Base-by-base conservation (phyloP, 2,329 filamentous ascomycete genomes). In the Pestalotiopsis sp. region DNA sequence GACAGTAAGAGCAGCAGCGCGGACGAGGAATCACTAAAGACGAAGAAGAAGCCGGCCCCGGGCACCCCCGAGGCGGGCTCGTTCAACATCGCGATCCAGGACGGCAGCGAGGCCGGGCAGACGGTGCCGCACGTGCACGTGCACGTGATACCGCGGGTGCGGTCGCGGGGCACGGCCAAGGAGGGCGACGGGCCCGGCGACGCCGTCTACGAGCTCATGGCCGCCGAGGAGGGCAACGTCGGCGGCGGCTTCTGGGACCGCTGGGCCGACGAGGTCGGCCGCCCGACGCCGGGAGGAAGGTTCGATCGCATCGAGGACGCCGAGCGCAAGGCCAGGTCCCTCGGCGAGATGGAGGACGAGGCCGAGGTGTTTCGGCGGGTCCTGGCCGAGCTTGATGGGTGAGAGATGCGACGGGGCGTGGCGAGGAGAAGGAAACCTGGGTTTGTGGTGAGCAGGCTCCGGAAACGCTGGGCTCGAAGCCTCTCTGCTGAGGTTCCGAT, bases 41-140 rank as follows among this genome's bases (percentile, higher is more conserved):
- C 6, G 7, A 25, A 58, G 56, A 60, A 52, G 69, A 68, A 9
- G 63, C 73, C 5, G 85, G 74, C 85, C 85, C 4, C 75, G 36
- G 72, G 65, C 13, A 65, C 14, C 57, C 78, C 81, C 11, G 81
- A 86, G 41, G 92, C 90, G 5, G 90, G 93, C 11, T 92, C 93
- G 69, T 92, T 98, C 82, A 98, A 97, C 78, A 91, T 99, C 64
- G 95, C 95, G 0, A 88, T 99, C n/a, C 96, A 99, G 80, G 96
- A 99, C 80, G 96, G 96, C 23, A 83, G 86, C 39, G 93, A 94
- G 69, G 94, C 96, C 1, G 96, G 96, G 0, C 96, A 99, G 86
- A 97, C 94, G 68, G 95, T 99, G 59, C 86, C 93, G 9, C 96
- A 99, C 82, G 90, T 98, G 14, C 96, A 99, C 82, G 92, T 94